phyloP scores from a whole-genome alignment of 148 eudicot species.

The Chenopodium berlandieri region DNA sequence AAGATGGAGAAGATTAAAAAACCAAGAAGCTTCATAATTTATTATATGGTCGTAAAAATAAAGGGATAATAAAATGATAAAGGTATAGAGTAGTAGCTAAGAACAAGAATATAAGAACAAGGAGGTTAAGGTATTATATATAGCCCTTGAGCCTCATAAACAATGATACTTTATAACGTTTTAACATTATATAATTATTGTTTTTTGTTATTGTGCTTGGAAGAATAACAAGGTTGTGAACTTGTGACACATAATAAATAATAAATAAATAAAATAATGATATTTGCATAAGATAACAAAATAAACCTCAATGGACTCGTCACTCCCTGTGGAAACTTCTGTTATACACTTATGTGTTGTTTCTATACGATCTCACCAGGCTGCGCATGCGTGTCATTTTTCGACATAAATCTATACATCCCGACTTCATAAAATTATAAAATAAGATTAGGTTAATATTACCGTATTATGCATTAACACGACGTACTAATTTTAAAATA shows the following conservation, averaged over 20 bases:
- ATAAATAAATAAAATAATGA: not conserved
- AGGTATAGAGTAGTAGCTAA: not conserved
- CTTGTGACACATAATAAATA: not conserved
- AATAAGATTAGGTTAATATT: too few species aligned
- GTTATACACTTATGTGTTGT: not conserved
- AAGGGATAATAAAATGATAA: not conserved
- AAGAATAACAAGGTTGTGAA: too few species aligned
- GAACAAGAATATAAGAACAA: not conserved
- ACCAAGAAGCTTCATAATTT: constrained; percentile 23
- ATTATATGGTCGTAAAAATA: not conserved
- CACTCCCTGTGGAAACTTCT: not conserved
- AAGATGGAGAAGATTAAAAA: constrained; percentile 20
- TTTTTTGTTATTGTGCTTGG: too few species aligned
- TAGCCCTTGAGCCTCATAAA: not conserved
- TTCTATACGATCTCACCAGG: not conserved
- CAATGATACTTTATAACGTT: not conserved
- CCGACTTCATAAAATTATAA: too few species aligned
- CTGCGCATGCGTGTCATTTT: too few species aligned
- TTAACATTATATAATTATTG: too few species aligned
- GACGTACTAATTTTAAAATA: too few species aligned
- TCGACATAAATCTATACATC: too few species aligned
- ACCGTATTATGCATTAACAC: too few species aligned
- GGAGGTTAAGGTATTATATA: not conserved
- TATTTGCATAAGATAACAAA: not conserved
- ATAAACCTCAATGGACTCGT: not conserved